Evolutionary conservation across 1,284 basidiomycete species (phyloP), one percentile per base, ranked within the genome.

Genomic region (Apiotrichum siamense): DNA sequence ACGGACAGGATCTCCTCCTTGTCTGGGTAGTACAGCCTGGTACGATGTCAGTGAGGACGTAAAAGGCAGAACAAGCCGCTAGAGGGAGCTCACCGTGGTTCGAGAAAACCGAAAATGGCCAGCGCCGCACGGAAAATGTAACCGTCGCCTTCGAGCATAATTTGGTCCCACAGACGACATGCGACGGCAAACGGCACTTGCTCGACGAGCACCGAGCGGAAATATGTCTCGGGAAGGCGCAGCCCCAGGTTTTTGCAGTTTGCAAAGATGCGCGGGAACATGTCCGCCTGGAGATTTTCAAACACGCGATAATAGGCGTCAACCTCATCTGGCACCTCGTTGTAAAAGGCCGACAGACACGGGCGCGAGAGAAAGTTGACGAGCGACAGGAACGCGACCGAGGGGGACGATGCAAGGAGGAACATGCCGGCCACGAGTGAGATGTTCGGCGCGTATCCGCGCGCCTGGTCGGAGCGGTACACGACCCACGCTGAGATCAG

Each of bases 211-310:
- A 93, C 72, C 0, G 89, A 83, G 41, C 86, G 72, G 40, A 97
- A 72, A 86, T 90, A 96, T 7, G 69, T 68, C 40, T 71, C 64
- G 1, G 70, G 73, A 13, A 75, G 50, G 35, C 57, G 58, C 21
- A 72, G 44, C 6, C 70, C 68, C 0, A 71, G 86, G 65, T 91
- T 87, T 69, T 93, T 92, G 76, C 93, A 93, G 75, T 94, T 94
- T 74, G 92, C 92, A 72, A 89, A 94, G 61, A 92, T 88, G 77
- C 91, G 94, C 0, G 94, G 94, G 85, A 97, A 93, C 39, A 47
- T 53, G 54, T 72, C 69, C 12, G 69, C 67, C 50, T 73, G 68
- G 11, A 72, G 61, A 46, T 72, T 71, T 47, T 73, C 70, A 39
- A 73, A 66, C 10, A 73, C 67, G 37, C 71, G 66, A 54, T 76